Percentiles rank a stretch among this genome's conserved stretches.
Conservation (phyloP, 208 protist species). For the Novymonas esmeraldas region DNA sequence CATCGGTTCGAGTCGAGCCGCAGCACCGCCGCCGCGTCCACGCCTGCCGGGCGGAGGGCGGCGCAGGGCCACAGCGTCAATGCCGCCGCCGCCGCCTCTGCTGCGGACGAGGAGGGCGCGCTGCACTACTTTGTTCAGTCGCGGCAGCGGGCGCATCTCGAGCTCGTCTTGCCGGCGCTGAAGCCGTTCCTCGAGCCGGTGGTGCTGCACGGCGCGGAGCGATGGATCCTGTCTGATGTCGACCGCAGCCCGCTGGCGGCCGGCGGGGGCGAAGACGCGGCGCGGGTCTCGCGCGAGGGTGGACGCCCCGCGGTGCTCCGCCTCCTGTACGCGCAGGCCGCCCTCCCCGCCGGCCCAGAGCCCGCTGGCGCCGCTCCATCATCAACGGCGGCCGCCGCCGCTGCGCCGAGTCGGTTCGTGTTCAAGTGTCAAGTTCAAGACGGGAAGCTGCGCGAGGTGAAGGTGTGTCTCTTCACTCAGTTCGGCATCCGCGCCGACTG, state of each 20-base stretch:
- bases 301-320: constrained; percentile 41
- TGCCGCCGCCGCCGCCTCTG: background rate
- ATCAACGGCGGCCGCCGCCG: background rate
- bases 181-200: constrained; percentile 75
- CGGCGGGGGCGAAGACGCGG: background rate
- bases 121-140: constrained; percentile 86
- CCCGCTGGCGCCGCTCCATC: background rate
- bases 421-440: constrained; percentile 78
- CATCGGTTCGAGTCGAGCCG: constrained; percentile 19
- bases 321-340: constrained; percentile 35
- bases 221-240: constrained; percentile 86
- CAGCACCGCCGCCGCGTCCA: background rate
- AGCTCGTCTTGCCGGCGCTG: constrained; percentile 56
- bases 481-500: constrained; percentile 85
- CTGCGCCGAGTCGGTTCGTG: constrained; percentile 47
- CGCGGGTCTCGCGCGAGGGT: constrained; percentile 15
- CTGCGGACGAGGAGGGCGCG: constrained; percentile 28
- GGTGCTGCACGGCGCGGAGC: constrained; percentile 58
- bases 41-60: background rate
- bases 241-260: constrained; percentile 46
- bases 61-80: background rate
- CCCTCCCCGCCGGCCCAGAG: constrained; percentile 3
- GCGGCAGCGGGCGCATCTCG: constrained; percentile 69
- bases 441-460: constrained; percentile 76
- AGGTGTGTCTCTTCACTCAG: constrained; percentile 69